These are phyloP conservation scores for Populus hybrid DNA, from an alignment of 441 rosid genomes.

Conservation along the genomic window DNA sequence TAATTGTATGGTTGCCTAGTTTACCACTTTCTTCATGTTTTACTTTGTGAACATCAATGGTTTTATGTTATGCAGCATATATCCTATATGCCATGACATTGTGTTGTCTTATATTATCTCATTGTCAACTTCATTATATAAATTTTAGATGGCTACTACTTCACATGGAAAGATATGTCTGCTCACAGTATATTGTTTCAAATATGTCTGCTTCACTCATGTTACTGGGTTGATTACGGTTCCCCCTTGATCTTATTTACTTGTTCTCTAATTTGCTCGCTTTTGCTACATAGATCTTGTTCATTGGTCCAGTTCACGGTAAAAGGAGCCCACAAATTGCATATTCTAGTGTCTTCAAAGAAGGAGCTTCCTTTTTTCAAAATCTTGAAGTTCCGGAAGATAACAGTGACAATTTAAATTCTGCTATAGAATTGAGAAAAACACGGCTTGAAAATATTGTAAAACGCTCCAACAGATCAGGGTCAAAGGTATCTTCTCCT, in stretches of 20 bases:
- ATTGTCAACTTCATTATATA: background rate
- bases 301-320: constrained; percentile 72
- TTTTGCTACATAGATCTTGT: constrained; percentile 47
- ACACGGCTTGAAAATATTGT: constrained; percentile 51
- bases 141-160: background rate
- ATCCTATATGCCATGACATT: background rate
- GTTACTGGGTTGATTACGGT: constrained; percentile 2
- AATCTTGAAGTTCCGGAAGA: constrained; percentile 29
- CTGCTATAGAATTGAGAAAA: constrained; percentile 43
- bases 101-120: background rate
- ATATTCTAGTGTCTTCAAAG: constrained; percentile 36
- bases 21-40: too few relatives aligned
- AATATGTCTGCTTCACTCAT: constrained; percentile 8
- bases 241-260: background rate
- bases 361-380: constrained; percentile 23
- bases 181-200: constrained; percentile 9
- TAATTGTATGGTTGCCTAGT: background rate
- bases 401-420: constrained; percentile 27
- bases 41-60: background rate
- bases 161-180: background rate
- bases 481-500: constrained; percentile 63
- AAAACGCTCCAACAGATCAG: constrained; percentile 44
- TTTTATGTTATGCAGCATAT: background rate
- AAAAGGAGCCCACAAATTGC: constrained; percentile 43
- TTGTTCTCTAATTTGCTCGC: constrained; percentile 2